Evolutionary conservation across 768 basidiomycete genomes (phyloP), one percentile per base, ranked within the genome.

Genomic region (Lentinula guzmanii): DNA sequence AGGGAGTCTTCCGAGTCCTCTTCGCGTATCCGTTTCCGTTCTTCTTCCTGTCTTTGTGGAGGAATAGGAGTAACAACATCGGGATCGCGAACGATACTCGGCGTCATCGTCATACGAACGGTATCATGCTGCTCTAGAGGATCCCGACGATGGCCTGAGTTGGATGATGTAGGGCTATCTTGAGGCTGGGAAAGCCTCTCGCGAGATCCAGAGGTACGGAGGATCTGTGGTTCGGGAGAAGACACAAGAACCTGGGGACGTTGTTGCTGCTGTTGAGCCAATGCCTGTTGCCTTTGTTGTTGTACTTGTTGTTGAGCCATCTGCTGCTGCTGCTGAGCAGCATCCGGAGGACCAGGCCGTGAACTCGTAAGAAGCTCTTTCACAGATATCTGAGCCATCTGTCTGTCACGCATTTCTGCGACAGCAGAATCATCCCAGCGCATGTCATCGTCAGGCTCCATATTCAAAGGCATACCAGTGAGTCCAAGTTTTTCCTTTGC

Each of bases 371-470:
- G 76, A 39, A 74, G 34, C 15, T 60, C 48, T 13, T 6, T 63
- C 41, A 65, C 61, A 63, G 69, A 41, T 46, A 65, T 31, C 11
- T 62, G 69, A 61, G 58, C 67, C 63, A 72, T 68, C 60, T 61
- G 52, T 52, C 51, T 21, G 63, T 69, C 71, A 58, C 79, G 81
- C 64, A 80, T 78, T 48, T 80, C 77, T 58, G 82, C 84, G 2
- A 83, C 86, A 10, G 79, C 81, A 41, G 78, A 73, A 58, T 93
- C 90, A 52, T 94, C 93, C 94, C 95, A 95, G 62, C 83, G 82
- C 84, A 95, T 91, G 2, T 87, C 89, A 67, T 95, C 93, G 63
- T 93, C 92, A 4, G 42, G 55, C 24, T 56, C 55, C 0, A 82
- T 83, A 57, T 90, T 89, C 79, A 87, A 83, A 4, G 70, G 70